Conservation (phyloP, 306 rosid species). For the Ammopiptanthus mongolicus region DNA sequence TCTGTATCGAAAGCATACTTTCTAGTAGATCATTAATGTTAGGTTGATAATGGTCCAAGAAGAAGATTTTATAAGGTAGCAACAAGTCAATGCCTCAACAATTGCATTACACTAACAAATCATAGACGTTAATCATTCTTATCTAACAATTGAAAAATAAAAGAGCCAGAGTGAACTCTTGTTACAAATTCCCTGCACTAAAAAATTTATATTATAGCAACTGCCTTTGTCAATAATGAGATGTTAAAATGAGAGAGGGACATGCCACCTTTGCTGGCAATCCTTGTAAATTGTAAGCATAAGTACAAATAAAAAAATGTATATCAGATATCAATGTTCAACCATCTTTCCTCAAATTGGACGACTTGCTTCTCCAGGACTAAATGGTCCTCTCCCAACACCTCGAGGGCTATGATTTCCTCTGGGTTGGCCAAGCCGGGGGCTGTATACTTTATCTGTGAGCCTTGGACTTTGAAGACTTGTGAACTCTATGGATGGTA, state of each 20-base stretch:
- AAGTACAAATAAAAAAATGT: not conserved
- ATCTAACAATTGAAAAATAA: not conserved
- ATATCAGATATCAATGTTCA: constrained; percentile 7
- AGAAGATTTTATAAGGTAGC: not conserved
- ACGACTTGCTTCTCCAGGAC: constrained; percentile 40
- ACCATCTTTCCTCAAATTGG: constrained; percentile 40
- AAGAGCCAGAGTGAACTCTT: not conserved
- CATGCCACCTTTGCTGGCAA: constrained; percentile 19
- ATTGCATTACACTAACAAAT: not conserved
- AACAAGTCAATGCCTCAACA: not conserved
- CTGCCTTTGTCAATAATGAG: constrained; percentile 8
- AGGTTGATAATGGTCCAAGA: not conserved
- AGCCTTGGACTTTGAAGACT: constrained; percentile 29
- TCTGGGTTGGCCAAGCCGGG: constrained; percentile 30
- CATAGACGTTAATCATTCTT: not conserved
- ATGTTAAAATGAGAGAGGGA: constrained; percentile 7
- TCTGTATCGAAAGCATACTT: not conserved
- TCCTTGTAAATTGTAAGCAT: not conserved
- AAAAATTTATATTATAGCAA: not conserved
- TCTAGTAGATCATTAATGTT: not conserved
- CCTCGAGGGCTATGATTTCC: constrained; percentile 36
- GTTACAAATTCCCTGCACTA: not conserved
- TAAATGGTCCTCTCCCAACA: constrained; percentile 35
- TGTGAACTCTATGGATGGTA: constrained; percentile 29
- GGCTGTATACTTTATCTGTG: constrained; percentile 39